Evolutionary conservation across 2,329 filamentous ascomycete species (phyloP).

Genomic region (Pestalotiopsis sp.): DNA sequence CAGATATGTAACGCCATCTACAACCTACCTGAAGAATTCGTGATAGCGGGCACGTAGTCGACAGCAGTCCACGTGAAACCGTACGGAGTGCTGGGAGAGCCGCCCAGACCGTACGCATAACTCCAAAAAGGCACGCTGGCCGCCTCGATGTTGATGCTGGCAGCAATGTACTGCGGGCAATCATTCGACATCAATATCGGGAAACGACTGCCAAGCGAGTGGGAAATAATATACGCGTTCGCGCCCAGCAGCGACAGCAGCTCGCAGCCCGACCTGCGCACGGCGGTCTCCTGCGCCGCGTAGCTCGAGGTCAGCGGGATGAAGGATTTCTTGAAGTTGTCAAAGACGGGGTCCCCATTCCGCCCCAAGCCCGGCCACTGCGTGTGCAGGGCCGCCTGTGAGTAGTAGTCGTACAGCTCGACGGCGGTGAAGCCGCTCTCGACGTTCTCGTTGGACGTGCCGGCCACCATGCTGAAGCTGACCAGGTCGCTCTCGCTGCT

Average conservation of each 20-base stretch:
- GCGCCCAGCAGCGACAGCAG: conserved; percentile 30
- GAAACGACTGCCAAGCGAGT: conserved; percentile 28
- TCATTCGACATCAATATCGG: conserved; percentile 27
- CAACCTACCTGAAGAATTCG: conserved; percentile 9
- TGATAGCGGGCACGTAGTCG: conserved; percentile 39
- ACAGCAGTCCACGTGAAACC: conserved; percentile 44
- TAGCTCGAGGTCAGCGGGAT: conserved; percentile 28
- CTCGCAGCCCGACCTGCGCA: conserved; percentile 29
- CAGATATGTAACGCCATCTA: not conserved
- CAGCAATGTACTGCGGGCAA: conserved; percentile 27
- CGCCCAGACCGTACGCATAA: conserved; percentile 5
- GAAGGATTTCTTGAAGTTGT: conserved; percentile 22
- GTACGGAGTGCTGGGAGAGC: conserved; percentile 29
- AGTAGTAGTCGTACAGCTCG: conserved; percentile 19
- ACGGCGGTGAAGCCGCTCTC: conserved; percentile 28
- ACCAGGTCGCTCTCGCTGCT: conserved; percentile 18
- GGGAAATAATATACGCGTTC: conserved; percentile 30
- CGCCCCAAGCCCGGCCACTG: not conserved
- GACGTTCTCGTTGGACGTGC: conserved; percentile 20
- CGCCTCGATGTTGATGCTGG: conserved; percentile 28
- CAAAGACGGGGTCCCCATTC: conserved; percentile 30
- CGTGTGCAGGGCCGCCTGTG: conserved; percentile 34
- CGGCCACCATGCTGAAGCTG: conserved; percentile 20
- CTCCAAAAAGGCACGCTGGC: conserved; percentile 26
- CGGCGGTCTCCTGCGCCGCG: conserved; percentile 27